phyloP scores from a whole-genome alignment of 2,329 filamentous ascomycete species.

The Stagonosporopsis vannaccii region DNA sequence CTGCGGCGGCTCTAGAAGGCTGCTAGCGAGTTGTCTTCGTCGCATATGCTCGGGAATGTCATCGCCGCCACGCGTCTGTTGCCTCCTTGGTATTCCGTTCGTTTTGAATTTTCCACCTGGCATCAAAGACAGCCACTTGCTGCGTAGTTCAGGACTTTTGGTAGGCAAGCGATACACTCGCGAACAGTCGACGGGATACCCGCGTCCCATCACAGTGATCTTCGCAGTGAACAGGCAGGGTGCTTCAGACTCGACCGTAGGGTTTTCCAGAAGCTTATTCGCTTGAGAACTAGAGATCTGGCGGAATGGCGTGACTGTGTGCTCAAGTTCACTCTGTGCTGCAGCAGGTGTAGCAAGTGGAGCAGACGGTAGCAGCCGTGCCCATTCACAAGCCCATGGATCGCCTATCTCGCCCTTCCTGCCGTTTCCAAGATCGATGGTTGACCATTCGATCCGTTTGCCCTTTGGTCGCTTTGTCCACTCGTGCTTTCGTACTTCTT shows the following conservation, averaged over 20 bases:
- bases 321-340: conserved; percentile 12
- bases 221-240: conserved; percentile 65
- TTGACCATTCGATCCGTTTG: conserved; percentile 78
- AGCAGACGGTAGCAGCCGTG: conserved; percentile 62
- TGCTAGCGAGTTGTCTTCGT: conserved; percentile 35
- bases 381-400: conserved; percentile 86
- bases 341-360: neutral
- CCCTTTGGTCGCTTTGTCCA: conserved; percentile 84
- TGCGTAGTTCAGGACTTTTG: conserved; percentile 61
- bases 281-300: conserved; percentile 31
- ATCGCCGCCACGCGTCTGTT: conserved; percentile 12
- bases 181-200: conserved; percentile 74
- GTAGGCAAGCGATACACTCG: conserved; percentile 87
- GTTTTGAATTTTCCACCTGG: conserved; percentile 3
- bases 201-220: conserved; percentile 72
- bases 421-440: conserved; percentile 74
- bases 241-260: conserved; percentile 5
- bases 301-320: conserved; percentile 30
- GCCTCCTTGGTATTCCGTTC: conserved; percentile 21
- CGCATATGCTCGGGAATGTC: conserved; percentile 31
- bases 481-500: conserved; percentile 63
- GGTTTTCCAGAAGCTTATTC: conserved; percentile 36
- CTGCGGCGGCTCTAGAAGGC: conserved; percentile 29
- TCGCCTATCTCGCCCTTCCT: conserved; percentile 82
- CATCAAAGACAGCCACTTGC: conserved; percentile 73